Conservation (phyloP, 2,329 filamentous ascomycete genomes). For the Oidium heveae region DNA sequence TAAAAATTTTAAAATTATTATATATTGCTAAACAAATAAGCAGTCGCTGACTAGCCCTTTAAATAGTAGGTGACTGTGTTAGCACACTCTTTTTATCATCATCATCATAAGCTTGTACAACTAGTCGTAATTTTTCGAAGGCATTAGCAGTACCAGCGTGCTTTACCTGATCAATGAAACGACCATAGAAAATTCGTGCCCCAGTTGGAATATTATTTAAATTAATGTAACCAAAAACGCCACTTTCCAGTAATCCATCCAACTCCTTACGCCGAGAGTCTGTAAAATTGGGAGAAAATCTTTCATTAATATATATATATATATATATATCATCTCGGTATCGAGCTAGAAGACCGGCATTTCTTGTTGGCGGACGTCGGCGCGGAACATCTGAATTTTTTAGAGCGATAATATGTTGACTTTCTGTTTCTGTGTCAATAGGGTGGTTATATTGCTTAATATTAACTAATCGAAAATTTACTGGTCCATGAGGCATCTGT, state of each 20-base stretch:
- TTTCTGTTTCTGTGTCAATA: too few species aligned
- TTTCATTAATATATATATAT: neutral
- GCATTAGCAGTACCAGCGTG: conserved; percentile 1
- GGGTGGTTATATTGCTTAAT: neutral
- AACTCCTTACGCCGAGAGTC: neutral
- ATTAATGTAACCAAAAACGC: neutral
- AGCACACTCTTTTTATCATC: conserved; percentile 2
- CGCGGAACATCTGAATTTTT: neutral
- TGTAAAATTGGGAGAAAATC: neutral
- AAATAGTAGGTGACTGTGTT: conserved; percentile 4
- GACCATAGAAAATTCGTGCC: conserved; percentile 1
- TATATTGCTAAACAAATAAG: conserved; percentile 2
- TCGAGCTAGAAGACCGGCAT: neutral
- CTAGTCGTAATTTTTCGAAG: neutral
- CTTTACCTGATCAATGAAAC: conserved; percentile 5
- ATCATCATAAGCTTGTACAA: conserved; percentile 3
- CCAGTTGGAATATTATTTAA: neutral
- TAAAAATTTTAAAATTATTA: neutral
- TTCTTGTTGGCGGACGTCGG: neutral
- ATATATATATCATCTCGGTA: neutral
- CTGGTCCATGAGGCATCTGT: neutral
- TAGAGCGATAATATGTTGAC: too few species aligned
- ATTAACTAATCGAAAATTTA: neutral
- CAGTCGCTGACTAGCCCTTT: conserved; percentile 2
- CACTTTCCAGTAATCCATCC: neutral